Percentiles rank a stretch among this genome's conserved stretches.
Conservation (phyloP, 2,329 filamentous ascomycete genomes). For the Mollisiaceae sp. region DNA sequence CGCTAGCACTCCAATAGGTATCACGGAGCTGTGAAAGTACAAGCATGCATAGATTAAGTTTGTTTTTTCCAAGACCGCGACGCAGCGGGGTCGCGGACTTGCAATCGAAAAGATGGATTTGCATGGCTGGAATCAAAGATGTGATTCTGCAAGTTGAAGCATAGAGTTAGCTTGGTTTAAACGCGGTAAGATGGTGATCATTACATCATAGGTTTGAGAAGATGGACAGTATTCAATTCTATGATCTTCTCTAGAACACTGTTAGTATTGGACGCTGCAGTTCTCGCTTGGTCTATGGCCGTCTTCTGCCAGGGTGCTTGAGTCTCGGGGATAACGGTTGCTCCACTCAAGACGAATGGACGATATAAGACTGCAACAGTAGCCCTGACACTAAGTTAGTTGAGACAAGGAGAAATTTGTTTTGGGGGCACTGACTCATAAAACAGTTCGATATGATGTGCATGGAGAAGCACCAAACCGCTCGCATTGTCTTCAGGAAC, state of each 20-base stretch:
- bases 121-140: slow-evolving; percentile 43
- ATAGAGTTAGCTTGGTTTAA: background rate
- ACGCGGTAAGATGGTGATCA: slow-evolving; percentile 12
- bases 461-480: slow-evolving; percentile 22
- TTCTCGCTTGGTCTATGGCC: slow-evolving; percentile 16
- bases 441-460: slow-evolving; percentile 25
- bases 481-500: slow-evolving; percentile 10
- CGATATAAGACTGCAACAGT: slow-evolving; percentile 28
- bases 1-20: slow-evolving; percentile 34
- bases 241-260: slow-evolving; percentile 26
- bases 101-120: slow-evolving; percentile 42
- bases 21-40: slow-evolving; percentile 43
- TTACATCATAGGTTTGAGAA: slow-evolving; percentile 29
- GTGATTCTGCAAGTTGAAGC: slow-evolving; percentile 31
- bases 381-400: slow-evolving; percentile 15
- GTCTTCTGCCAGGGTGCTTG: slow-evolving; percentile 13
- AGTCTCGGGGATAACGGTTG: background rate
- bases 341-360: slow-evolving; percentile 22
- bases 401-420: background rate
- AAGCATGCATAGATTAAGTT: slow-evolving; percentile 40
- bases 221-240: slow-evolving; percentile 22
- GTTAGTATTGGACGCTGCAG: slow-evolving; percentile 22
- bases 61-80: slow-evolving; percentile 40
- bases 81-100: slow-evolving; percentile 35
- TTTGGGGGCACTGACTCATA: slow-evolving; percentile 24